Evolutionary conservation across 1,139 yeast species (phyloP).

Genomic region (Scheffersomyces titani): DNA sequence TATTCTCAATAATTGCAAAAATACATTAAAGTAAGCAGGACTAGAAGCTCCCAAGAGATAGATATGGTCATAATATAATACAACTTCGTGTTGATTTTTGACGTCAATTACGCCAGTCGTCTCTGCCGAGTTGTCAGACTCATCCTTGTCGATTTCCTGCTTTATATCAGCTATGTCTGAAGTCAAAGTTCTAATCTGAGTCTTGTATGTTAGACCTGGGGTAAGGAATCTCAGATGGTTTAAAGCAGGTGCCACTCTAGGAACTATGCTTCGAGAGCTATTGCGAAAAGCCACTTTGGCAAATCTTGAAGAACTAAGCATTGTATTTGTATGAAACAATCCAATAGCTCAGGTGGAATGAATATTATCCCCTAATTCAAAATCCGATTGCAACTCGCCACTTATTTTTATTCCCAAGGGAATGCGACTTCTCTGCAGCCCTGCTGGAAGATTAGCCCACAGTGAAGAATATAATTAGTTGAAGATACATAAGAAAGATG

Average conservation of each 20-base stretch:
- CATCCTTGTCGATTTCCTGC: slow-evolving; percentile 32
- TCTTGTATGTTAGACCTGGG: background rate
- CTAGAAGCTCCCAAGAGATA: slow-evolving; percentile 30
- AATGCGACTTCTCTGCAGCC: background rate
- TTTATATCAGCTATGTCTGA: slow-evolving; percentile 36
- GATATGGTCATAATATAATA: slow-evolving; percentile 42
- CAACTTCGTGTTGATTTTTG: slow-evolving; percentile 29
- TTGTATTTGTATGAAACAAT: no score
- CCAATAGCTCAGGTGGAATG: background rate
- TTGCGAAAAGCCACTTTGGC: background rate
- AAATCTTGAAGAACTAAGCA: background rate
- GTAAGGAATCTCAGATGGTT: background rate
- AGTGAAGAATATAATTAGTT: background rate
- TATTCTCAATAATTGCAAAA: slow-evolving; percentile 1
- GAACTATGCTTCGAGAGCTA: background rate
- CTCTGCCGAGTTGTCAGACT: slow-evolving; percentile 35
- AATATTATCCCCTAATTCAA: background rate
- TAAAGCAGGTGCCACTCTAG: background rate
- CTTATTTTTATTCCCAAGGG: background rate
- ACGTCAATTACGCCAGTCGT: slow-evolving; percentile 48
- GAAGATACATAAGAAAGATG: no score
- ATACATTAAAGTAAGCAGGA: slow-evolving; percentile 10
- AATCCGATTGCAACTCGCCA: background rate
- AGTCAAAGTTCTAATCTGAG: slow-evolving; percentile 14
- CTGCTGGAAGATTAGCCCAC: background rate